Base-by-base conservation (phyloP, 2,329 filamentous ascomycete species). In the Sarocladium oryzae region DNA sequence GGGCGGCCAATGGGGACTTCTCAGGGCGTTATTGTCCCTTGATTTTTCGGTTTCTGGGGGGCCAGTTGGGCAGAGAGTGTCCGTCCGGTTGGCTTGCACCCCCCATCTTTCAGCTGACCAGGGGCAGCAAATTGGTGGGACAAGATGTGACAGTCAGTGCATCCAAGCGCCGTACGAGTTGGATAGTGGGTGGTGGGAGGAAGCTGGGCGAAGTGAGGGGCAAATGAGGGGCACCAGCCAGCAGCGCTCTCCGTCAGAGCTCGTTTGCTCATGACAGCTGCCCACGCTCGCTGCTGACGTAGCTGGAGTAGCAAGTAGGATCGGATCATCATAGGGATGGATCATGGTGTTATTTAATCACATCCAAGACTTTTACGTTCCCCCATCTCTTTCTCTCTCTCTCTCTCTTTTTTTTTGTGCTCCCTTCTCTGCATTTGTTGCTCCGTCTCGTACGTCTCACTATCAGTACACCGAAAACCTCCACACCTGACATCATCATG, bases 401-500 rank as follows among this genome's bases (percentile, higher is more conserved):
- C 10, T 15, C n/a, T 16, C 7, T 16, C 9, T 36, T 9, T 16
- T 7, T 9, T 36, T 10, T 36, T 15, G 6, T 10, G 21, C 7
- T 21, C 5, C 9, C 6, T 41, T 24, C 37, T 33, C 18, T 21
- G 16, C 18, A 7, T 23, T 24, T 41, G 9, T 41, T 15, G 9
- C 4, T 6, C 4, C 4, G 21, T 20, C 18, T 20, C 40, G 46
- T 57, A 4, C 13, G 28, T 7, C 13, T 30, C 7, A 30, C 28
- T 30, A 30, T 30, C 13, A 7, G 28, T 7, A 30, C 7, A 30
- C 28, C 13, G 28, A 30, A 13, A 63, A 67, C 32, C 58, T 61
- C 10, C 46, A 54, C 4, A 56, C 63, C 52, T 20, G 37, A 45
- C 56, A 63, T 24, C 56, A 63, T 24, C 48, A 72, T 72, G 69